Base-by-base conservation (phyloP, 1,139 yeast genomes). In the Zygoascus hellenicus region DNA sequence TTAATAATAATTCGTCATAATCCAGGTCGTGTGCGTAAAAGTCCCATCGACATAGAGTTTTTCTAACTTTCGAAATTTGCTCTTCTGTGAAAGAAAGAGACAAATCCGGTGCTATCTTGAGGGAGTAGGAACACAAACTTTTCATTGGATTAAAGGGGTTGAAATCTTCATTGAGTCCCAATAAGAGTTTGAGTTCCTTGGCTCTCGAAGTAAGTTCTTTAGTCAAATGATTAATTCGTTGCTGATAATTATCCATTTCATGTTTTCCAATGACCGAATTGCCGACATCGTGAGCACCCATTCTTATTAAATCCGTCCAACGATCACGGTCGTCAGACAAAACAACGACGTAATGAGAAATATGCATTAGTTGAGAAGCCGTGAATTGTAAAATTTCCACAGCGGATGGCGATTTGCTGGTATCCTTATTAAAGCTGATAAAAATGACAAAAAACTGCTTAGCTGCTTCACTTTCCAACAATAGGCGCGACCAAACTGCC, bases 11-110 rank as follows among this genome's bases (percentile, higher is more conserved):
- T 61, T 85, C 94, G 61, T 83, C 87, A 59, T 76, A 75, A n/a
- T 76, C 60, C 42, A 83, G 67, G 57, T 78, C 78, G 62, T 82
- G 89, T 1, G 90, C 87, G 15, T 82, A 81, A 60, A 83, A 83
- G 48, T 78, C 76, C 66, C 66, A 62, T 4, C 38, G 38, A 4
- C 43, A 15, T 10, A 48, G 28, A 14, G 37, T 45, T 22, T 42
- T 33, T 6, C 33, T 31, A 10, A 43, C 13, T 15, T 30, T 9
- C 6, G 38, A 41, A 28, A 17, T 29, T 9, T 31, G 39, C 10
- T 38, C 22, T 10, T 32, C 40, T 16, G 17, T 16, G 13, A 31
- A 14, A n/a, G 22, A 16, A 10, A 38, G n/a, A 2, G 40, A 41
- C 15, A 43, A 14, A 13, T 40, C 44, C 10, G 42, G 48, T 7